Evolutionary conservation across 2,329 filamentous ascomycete species (phyloP).

Genomic region (Pseudogymnoascus sp.): DNA sequence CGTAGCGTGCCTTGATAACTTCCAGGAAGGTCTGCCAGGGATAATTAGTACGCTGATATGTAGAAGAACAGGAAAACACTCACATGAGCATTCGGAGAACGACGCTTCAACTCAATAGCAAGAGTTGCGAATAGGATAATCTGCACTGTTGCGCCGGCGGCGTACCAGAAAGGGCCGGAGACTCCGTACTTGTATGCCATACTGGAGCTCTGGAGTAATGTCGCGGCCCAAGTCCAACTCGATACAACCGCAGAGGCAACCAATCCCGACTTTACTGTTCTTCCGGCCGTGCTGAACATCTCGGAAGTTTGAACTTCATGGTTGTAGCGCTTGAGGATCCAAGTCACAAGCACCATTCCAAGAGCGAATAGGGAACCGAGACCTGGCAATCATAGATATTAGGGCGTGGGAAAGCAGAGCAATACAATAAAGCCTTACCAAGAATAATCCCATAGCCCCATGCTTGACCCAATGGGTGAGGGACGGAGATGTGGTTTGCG

Average conservation of each 20-base stretch:
- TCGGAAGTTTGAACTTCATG: slow-evolving; percentile 82
- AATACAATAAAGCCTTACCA: slow-evolving; percentile 27
- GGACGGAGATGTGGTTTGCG: slow-evolving; percentile 10
- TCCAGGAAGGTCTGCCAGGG: slow-evolving; percentile 58
- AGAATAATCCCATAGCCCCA: slow-evolving; percentile 59
- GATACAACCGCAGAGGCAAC: slow-evolving; percentile 86
- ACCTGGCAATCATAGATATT: slow-evolving; percentile 8
- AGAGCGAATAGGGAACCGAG: slow-evolving; percentile 55
- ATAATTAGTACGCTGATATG: not conserved
- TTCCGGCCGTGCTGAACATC: slow-evolving; percentile 83
- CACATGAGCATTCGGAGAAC: slow-evolving; percentile 74
- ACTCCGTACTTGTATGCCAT: slow-evolving; percentile 74
- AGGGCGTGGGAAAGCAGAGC: not conserved
- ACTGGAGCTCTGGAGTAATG: slow-evolving; percentile 68
- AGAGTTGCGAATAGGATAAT: slow-evolving; percentile 85
- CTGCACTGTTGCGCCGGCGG: slow-evolving; percentile 69
- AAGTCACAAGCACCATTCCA: slow-evolving; percentile 47
- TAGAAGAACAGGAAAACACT: slow-evolving; percentile 12
- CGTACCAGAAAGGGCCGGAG: slow-evolving; percentile 60
- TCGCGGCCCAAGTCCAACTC: slow-evolving; percentile 90
- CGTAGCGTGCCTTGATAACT: slow-evolving; percentile 74
- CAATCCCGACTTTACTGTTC: slow-evolving; percentile 81
- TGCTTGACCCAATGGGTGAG: slow-evolving; percentile 29
- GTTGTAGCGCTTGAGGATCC: slow-evolving; percentile 45
- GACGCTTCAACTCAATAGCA: slow-evolving; percentile 80